phyloP scores from a whole-genome alignment of 768 basidiomycete species.

The Xerocomellus chrysenteron region DNA sequence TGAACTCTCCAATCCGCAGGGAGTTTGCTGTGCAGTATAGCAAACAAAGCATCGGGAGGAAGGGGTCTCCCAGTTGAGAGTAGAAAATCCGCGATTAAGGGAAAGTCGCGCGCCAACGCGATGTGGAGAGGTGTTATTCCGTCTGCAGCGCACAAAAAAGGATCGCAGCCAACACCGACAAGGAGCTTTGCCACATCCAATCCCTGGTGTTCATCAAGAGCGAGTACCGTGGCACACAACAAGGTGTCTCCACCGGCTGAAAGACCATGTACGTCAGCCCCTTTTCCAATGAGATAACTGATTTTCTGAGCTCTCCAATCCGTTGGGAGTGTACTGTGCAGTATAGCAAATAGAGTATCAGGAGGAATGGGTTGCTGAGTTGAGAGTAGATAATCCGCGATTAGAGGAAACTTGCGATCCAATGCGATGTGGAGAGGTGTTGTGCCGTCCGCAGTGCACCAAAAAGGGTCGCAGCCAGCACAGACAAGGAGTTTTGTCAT shows the following conservation, averaged over 20 bases:
- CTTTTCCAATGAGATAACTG: neutral
- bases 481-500: neutral
- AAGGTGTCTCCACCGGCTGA: neutral
- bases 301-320: neutral
- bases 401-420: neutral
- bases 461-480: conserved; percentile 6
- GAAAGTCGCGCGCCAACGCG: neutral
- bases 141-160: too few relatives aligned
- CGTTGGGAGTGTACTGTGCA: neutral
- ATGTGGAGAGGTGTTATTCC: neutral
- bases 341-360: neutral
- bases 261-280: neutral
- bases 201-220: neutral
- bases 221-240: neutral
- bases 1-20: neutral
- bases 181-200: neutral
- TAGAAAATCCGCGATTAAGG: neutral
- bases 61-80: neutral
- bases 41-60: neutral
- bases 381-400: neutral
- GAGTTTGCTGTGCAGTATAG: neutral
- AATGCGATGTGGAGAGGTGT: conserved; percentile 10
- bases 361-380: neutral
- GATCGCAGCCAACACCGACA: neutral
- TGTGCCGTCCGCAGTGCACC: neutral